These are phyloP conservation scores for Chlamydomonas urium DNA, from an alignment of 139 green algal genomes.

Conservation along the genomic window DNA sequence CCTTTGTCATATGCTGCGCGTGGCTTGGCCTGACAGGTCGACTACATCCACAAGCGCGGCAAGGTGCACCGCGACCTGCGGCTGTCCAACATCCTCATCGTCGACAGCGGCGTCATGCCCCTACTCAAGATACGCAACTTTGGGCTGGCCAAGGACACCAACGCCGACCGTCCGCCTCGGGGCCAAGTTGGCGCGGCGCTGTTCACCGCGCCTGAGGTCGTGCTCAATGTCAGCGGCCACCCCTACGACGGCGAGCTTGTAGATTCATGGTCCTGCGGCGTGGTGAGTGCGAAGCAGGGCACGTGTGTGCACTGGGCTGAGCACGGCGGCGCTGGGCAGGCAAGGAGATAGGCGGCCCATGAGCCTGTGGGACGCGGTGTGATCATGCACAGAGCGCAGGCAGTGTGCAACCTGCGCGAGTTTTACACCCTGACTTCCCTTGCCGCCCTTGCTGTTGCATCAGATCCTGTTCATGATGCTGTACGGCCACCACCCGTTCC, in stretches of 20 bases:
- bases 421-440: too few species aligned
- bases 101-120: conserved; percentile 24
- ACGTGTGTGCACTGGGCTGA: too few species aligned
- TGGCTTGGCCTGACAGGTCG: neutral
- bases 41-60: neutral
- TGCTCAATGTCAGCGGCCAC: conserved; percentile 22
- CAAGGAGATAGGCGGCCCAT: too few species aligned
- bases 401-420: too few species aligned
- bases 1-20: neutral
- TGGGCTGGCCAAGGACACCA: conserved; percentile 69
- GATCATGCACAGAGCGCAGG: too few species aligned
- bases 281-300: conserved; percentile 36
- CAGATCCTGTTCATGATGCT: conserved; percentile 9
- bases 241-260: conserved; percentile 38
- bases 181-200: conserved; percentile 35
- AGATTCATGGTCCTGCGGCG: conserved; percentile 41
- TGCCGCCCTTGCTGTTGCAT: too few species aligned
- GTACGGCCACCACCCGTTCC: neutral
- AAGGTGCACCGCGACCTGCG: conserved; percentile 57
- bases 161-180: conserved; percentile 21
- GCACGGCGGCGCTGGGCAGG: too few species aligned
- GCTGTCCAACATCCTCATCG: conserved; percentile 48
- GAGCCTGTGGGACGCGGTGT: too few species aligned
- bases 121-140: conserved; percentile 94
- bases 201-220: conserved; percentile 51